Base-by-base conservation (phyloP, 768 basidiomycete genomes). In the Coprinopsis sp. region DNA sequence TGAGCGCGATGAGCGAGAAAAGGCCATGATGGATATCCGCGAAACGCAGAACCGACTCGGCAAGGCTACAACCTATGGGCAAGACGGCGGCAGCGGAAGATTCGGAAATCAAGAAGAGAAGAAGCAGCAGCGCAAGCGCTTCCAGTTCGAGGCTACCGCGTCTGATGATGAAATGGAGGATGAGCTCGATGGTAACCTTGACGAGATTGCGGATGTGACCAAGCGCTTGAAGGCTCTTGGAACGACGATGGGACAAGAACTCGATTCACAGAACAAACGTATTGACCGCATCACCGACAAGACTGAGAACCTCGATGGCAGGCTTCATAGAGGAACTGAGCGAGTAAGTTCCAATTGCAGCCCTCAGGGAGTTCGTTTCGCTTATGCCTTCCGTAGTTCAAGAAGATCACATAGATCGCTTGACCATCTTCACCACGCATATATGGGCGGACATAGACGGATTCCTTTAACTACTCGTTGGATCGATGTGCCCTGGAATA, bases 161-260 rank as follows among this genome's bases (percentile, higher is more conserved):
- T 90, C 87, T 5, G 95, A 99, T 58, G 93, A 98, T 55, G 92
- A 94, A 65, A 54, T 95, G 1, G 95, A 99, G 68, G 87, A 97
- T 56, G 93, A 98, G 66, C 58, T 99, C 29, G 95, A 97, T 57
- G 81, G 77, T 53, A 97, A 98, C 63, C 69, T 99, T 21, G 82
- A 89, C 60, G 92, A 95, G 64, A 87, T 95, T 49, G 69, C 78
- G 28, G 82, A 82, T 41, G 78, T 85, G 42, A 80, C 88, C 2
- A 87, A 83, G 67, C 72, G 81, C 37, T 73, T 96, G 50, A 90
- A 87, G 65, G 79, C 82, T 2, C 69, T 94, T 16, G 89, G 87
- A 5, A 74, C 73, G 51, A 82, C 87, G 3, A 91, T 91, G 84
- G 86, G 88, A 34, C 77, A 88, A 50, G 94, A 97, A 61, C 80